A percentile compares a stretch with the other conserved stretches of the same genome.
Conservation (phyloP, 306 rosid genomes). For the Medicago ruthenica region DNA sequence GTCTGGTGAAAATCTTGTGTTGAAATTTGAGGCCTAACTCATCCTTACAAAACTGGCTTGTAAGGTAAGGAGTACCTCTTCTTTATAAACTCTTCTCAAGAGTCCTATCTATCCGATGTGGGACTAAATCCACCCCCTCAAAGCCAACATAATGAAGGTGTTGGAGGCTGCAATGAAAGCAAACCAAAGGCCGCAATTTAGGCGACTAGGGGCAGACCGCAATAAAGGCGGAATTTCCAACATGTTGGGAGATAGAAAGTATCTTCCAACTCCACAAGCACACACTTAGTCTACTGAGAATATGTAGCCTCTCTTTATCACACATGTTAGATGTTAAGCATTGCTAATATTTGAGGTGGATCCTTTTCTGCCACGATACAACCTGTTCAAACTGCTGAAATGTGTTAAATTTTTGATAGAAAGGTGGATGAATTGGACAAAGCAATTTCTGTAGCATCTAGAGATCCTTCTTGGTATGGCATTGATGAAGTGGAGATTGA, state of each 20-base stretch:
- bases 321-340: slow-evolving; percentile 8
- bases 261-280: slow-evolving; percentile 11
- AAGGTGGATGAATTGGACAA: slow-evolving; percentile 98
- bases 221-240: too few relatives aligned
- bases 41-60: too few relatives aligned
- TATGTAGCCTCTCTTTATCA: neutral
- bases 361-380: slow-evolving; percentile 23
- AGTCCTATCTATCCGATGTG: too few relatives aligned
- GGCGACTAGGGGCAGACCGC: too few relatives aligned
- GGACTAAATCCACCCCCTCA: too few relatives aligned
- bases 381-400: slow-evolving; percentile 59
- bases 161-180: too few relatives aligned
- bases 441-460: slow-evolving; percentile 90
- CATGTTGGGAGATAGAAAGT: slow-evolving; percentile 10
- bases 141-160: too few relatives aligned
- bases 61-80: too few relatives aligned
- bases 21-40: too few relatives aligned
- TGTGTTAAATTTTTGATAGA: slow-evolving; percentile 80
- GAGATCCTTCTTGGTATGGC: slow-evolving; percentile 88
- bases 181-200: too few relatives aligned
- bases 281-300: neutral
- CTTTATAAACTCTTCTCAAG: too few relatives aligned
- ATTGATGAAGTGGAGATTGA: slow-evolving; percentile 91
- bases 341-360: slow-evolving; percentile 16
- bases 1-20: slow-evolving; percentile 8